phyloP scores from a whole-genome alignment of 164 flowering plant genomes.

The Paratinospora sagittata region DNA sequence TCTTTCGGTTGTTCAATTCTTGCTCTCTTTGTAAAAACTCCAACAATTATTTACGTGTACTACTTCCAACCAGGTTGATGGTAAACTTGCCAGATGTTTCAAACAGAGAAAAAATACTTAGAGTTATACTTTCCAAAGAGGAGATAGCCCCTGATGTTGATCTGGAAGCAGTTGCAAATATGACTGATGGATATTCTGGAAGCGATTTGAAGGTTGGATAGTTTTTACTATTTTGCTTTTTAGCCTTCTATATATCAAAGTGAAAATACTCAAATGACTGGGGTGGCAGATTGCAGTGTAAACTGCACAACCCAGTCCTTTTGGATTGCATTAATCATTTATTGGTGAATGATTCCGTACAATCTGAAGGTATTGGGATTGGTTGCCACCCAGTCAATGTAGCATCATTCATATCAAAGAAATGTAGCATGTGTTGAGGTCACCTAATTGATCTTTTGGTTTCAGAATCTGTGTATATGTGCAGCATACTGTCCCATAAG shows the following conservation, averaged over 20 bases:
- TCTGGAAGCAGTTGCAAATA: conserved; percentile 64
- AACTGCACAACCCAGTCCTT: no score
- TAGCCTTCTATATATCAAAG: no score
- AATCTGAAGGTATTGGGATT: no score
- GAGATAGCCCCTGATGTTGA: conserved; percentile 70
- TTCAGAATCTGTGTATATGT: conserved; percentile 76
- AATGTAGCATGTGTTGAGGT: conserved; percentile 4
- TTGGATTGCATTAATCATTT: no score
- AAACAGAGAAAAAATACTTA: conserved; percentile 72
- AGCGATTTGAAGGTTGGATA: conserved; percentile 86
- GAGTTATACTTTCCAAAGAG: conserved; percentile 78
- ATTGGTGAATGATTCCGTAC: no score
- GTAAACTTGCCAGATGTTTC: conserved; percentile 86
- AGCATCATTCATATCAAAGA: neutral
- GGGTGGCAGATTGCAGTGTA: no score
- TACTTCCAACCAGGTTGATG: conserved; percentile 58
- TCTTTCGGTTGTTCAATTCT: neutral
- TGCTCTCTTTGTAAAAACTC: neutral
- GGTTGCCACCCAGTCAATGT: no score
- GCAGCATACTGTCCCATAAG: conserved; percentile 75
- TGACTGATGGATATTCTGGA: conserved; percentile 96
- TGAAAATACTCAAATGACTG: no score
- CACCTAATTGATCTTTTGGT: conserved; percentile 15
- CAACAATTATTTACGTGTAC: conserved; percentile 8
- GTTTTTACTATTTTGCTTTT: neutral